Evolutionary conservation across 2,329 filamentous ascomycete species (phyloP), one percentile per base, ranked within the genome.

Genomic region (Eurotiales sp.): DNA sequence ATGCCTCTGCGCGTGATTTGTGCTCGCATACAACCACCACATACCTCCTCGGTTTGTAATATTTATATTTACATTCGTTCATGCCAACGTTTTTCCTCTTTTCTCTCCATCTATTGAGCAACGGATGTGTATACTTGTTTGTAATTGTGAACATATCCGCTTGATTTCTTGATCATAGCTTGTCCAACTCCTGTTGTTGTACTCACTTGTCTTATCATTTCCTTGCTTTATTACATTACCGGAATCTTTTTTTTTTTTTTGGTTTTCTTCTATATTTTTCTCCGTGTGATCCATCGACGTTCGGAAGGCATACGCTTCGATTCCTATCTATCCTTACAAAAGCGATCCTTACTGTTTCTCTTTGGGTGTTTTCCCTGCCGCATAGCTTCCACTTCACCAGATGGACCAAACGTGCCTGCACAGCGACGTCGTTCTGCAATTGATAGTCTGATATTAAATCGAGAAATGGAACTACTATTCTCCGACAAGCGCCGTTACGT

Each of bases 241-340:
- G n/a, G n/a, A n/a, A n/a, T n/a, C n/a, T n/a, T n/a, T n/a, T n/a
- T n/a, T n/a, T n/a, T n/a, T n/a, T n/a, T n/a, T n/a, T n/a, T n/a
- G n/a, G n/a, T n/a, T 29, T 44, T 37, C 19, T 46, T 50, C 7
- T 43, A n/a, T n/a, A n/a, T n/a, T 25, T n/a, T 43, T 25, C 44
- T 22, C 15, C 34, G 21, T 43, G 45, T 57, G 52, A 56, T 55
- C n/a, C n/a, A n/a, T n/a, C 58, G 56, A 57, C 56, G 58, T 59
- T 60, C 58, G 10, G 25, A 27, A 27, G 25, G 5, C 25, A 27
- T 27, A 27, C 10, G 5, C 25, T 10, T 27, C 25, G 10, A 51
- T 52, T 58, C 49, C 52, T 53, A 59, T 61, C 51, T 55, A 53
- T 34, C 52, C 47, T 51, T 36, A 25, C 40, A 56, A 47, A 55